These are phyloP conservation scores for Amanita pseudoporphyria DNA, from an alignment of 768 basidiomycete genomes.

Conservation along the genomic window DNA sequence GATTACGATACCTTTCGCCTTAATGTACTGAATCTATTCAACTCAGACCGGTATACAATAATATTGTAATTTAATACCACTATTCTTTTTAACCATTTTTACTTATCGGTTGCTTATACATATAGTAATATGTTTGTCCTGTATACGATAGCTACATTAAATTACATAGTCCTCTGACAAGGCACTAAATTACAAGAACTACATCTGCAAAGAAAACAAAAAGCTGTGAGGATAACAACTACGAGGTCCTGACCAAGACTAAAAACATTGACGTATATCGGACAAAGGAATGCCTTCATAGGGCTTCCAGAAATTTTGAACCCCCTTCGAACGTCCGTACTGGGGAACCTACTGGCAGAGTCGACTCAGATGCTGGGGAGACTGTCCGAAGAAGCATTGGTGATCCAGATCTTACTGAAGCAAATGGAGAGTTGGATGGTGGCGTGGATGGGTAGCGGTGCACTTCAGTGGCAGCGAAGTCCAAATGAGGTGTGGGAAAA, in stretches of 20 bases:
- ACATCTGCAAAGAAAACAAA: too few relatives aligned
- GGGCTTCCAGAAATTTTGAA: constrained; percentile 37
- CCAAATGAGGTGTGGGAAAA: constrained; percentile 14
- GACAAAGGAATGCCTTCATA: constrained; percentile 18
- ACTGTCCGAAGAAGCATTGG: not conserved
- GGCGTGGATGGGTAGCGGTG: constrained; percentile 22
- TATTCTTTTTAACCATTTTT: not conserved
- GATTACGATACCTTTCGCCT: not conserved
- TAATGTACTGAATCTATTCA: not conserved
- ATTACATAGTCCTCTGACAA: too few relatives aligned
- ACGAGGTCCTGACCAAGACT: too few relatives aligned
- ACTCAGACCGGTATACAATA: not conserved
- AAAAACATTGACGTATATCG: too few relatives aligned
- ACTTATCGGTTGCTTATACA: not conserved
- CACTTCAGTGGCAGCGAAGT: constrained; percentile 17
- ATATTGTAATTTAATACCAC: not conserved
- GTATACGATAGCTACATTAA: too few relatives aligned
- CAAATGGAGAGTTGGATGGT: constrained; percentile 17
- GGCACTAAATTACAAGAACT: too few relatives aligned
- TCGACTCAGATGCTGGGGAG: constrained; percentile 9
- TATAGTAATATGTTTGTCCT: too few relatives aligned
- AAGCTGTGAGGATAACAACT: too few relatives aligned
- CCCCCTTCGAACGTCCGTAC: constrained; percentile 33
- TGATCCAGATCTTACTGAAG: constrained; percentile 13
- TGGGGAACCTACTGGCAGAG: constrained; percentile 15